These are phyloP conservation scores for Maudiozyma pseudohumilis DNA, from an alignment of 805 yeast genomes.

Conservation along the genomic window DNA sequence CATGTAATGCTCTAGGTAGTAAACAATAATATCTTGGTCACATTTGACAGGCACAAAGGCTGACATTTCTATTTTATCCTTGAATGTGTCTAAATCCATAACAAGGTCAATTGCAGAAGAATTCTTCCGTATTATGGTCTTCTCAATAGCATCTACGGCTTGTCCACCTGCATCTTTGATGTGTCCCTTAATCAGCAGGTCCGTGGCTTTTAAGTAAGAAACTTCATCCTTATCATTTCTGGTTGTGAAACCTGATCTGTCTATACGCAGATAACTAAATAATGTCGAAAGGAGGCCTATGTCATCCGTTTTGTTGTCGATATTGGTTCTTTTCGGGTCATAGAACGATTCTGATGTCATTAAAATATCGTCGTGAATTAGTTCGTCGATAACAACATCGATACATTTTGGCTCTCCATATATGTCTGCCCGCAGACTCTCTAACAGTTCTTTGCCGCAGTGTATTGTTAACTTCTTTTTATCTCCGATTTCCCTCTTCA, in stretches of 20 bases:
- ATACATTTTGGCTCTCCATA: slow-evolving; percentile 31
- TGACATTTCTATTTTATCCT: neutral
- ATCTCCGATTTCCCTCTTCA: slow-evolving; percentile 4
- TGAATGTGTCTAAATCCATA: slow-evolving; percentile 13
- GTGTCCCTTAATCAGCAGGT: slow-evolving; percentile 10
- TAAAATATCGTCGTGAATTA: slow-evolving; percentile 24
- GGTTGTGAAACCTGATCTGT: slow-evolving; percentile 6
- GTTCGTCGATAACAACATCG: slow-evolving; percentile 28
- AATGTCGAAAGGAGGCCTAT: slow-evolving; percentile 1
- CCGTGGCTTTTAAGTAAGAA: neutral
- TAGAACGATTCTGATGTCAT: slow-evolving; percentile 21
- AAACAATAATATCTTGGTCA: slow-evolving; percentile 14
- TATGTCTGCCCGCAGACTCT: slow-evolving; percentile 18
- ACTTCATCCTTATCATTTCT: slow-evolving; percentile 13
- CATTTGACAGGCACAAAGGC: neutral
- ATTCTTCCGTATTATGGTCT: slow-evolving; percentile 12
- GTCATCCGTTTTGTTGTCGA: neutral
- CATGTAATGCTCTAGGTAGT: slow-evolving; percentile 13
- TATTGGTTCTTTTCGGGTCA: slow-evolving; percentile 5
- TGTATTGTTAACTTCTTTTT: slow-evolving; percentile 16
- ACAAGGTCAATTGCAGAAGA: slow-evolving; percentile 18
- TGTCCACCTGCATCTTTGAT: slow-evolving; percentile 9
- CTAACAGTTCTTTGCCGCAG: slow-evolving; percentile 22
- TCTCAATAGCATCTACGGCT: slow-evolving; percentile 7
- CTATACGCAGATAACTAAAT: slow-evolving; percentile 12